phyloP scores from a whole-genome alignment of 148 eudicot species.

The Vaccinium myrtillus region DNA sequence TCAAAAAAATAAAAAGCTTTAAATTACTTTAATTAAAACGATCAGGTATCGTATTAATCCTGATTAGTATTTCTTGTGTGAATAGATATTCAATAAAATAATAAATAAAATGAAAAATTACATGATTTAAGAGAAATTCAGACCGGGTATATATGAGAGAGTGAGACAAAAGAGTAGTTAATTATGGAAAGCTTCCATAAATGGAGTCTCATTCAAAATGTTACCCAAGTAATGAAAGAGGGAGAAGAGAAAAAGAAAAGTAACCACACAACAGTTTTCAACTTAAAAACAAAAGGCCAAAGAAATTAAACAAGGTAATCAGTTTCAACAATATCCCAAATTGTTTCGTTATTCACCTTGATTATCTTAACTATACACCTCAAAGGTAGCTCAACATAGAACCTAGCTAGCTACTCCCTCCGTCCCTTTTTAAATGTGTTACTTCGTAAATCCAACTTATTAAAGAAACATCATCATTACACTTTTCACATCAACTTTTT shows the following conservation, averaged over 20 bases:
- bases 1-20: too few relatives aligned
- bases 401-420: too few relatives aligned
- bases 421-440: too few relatives aligned
- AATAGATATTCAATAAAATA: neutral
- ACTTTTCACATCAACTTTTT: too few relatives aligned
- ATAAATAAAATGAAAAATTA: neutral
- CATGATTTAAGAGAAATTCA: neutral
- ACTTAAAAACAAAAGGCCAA: neutral
- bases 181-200: neutral
- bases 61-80: neutral
- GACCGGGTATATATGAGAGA: neutral
- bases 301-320: neutral
- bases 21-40: neutral
- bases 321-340: neutral
- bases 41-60: neutral
- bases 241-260: neutral
- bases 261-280: neutral
- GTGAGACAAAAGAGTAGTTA: neutral
- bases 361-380: too few relatives aligned
- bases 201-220: neutral
- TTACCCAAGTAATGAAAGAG: constrained; percentile 3
- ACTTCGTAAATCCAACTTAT: too few relatives aligned
- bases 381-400: too few relatives aligned
- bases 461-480: too few relatives aligned
- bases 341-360: too few relatives aligned